Evolutionary conservation across 768 basidiomycete genomes (phyloP).

Genomic region (Tylopilus sp.): DNA sequence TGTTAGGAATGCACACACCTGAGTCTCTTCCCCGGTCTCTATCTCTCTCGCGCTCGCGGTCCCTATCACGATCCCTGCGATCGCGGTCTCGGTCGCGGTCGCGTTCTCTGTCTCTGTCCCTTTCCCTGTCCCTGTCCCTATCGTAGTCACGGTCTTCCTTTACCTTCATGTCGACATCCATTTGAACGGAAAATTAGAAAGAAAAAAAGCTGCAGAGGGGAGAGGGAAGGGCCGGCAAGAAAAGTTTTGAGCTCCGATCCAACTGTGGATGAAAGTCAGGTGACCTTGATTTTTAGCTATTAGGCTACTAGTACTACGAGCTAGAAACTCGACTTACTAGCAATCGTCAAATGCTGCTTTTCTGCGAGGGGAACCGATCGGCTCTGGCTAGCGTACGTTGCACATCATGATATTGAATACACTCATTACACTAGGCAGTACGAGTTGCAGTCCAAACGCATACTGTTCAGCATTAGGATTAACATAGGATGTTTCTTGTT

Average conservation of each 20-base stretch:
- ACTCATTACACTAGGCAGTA: too few species aligned
- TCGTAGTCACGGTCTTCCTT: conserved; percentile 75
- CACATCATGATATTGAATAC: too few species aligned
- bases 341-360: too few species aligned
- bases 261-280: conserved; percentile 14
- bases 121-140: conserved; percentile 44
- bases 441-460: too few species aligned
- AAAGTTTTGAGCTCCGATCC: conserved; percentile 19
- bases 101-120: conserved; percentile 36
- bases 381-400: too few species aligned
- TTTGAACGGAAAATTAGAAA: conserved; percentile 27
- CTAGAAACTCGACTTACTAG: too few species aligned
- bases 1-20: conserved; percentile 36
- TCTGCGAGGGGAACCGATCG: too few species aligned
- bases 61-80: conserved; percentile 43
- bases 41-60: conserved; percentile 41
- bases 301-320: not conserved
- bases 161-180: conserved; percentile 82
- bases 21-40: conserved; percentile 55
- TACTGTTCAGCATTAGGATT: not conserved
- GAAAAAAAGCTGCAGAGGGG: conserved; percentile 8
- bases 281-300: too few species aligned
- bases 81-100: conserved; percentile 38
- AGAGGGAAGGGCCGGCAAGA: conserved; percentile 8
- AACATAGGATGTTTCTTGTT: not conserved